Percentiles rank a stretch among this genome's conserved stretches.
Evolutionary conservation across 2,329 filamentous ascomycete species (phyloP).

Genomic region (Cadophora luteo-olivacea): DNA sequence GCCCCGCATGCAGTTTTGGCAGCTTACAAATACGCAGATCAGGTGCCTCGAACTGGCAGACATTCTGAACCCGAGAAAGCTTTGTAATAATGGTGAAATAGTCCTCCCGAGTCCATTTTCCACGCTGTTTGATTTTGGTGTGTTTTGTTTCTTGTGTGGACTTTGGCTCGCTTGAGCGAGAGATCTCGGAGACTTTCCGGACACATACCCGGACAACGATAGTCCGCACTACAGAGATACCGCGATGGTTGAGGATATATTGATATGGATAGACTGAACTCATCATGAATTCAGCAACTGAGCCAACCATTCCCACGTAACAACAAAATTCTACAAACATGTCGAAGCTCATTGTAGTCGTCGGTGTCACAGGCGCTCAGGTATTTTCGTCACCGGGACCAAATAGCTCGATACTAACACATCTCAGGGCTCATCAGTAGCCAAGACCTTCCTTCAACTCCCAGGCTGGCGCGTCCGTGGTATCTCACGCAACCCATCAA

Average conservation of each 20-base stretch:
- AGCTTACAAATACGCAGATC: background rate
- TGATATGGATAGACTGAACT: background rate
- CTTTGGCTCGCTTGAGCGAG: background rate
- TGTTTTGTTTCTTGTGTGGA: background rate
- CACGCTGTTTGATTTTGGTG: background rate
- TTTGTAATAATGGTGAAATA: background rate
- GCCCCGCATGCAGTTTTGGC: background rate
- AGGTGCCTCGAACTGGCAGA: background rate
- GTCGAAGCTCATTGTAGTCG: conserved; percentile 44
- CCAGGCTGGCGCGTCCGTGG: conserved; percentile 52
- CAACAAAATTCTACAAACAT: background rate
- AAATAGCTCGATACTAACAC: background rate
- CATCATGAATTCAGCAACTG: background rate
- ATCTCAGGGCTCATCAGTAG: conserved; percentile 53
- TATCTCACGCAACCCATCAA: conserved; percentile 54
- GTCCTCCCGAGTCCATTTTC: background rate
- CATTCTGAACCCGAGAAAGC: no score
- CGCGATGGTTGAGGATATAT: background rate
- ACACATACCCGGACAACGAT: background rate
- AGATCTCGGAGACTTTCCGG: background rate
- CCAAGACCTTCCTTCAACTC: conserved; percentile 52
- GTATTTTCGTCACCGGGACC: background rate
- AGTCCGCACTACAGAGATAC: background rate
- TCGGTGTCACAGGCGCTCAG: conserved; percentile 47
- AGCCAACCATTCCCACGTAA: no score